These are phyloP conservation scores for Thraustochytrium sp. DNA, from an alignment of 352 stramenopile species.

Conservation along the genomic window DNA sequence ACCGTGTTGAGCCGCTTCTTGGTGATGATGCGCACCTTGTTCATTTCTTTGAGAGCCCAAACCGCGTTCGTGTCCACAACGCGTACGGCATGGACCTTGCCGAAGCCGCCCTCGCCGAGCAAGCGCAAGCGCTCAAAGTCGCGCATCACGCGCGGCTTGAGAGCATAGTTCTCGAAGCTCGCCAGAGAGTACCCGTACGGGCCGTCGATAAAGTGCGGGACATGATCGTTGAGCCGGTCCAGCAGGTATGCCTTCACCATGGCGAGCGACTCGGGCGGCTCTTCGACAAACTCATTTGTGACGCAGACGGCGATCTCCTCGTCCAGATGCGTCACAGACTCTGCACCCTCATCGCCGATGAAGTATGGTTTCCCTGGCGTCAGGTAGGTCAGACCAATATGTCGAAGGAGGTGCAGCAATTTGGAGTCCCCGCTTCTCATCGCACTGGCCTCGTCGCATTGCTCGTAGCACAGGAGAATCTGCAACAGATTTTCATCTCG, in stretches of 20 bases:
- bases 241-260: neutral
- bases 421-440: neutral
- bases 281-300: neutral
- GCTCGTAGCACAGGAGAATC: constrained; percentile 5
- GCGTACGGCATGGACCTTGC: constrained; percentile 37
- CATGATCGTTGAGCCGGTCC: neutral
- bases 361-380: neutral
- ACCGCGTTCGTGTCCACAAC: constrained; percentile 28
- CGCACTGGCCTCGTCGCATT: neutral
- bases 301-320: neutral
- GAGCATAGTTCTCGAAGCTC: constrained; percentile 29
- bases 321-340: neutral
- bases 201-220: constrained; percentile 1
- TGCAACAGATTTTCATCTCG: neutral
- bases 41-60: constrained; percentile 37
- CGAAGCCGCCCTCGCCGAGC: constrained; percentile 19
- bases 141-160: neutral
- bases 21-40: constrained; percentile 10
- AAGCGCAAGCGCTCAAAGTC: constrained; percentile 25
- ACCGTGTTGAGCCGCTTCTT: constrained; percentile 32
- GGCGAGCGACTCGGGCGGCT: neutral
- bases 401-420: neutral
- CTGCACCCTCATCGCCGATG: neutral
- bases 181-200: neutral
- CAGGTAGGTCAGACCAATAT: neutral